A percentile compares a stretch with the other conserved stretches of the same genome.
These are phyloP conservation scores for Phytophthora aleatoria DNA, from an alignment of 352 stramenopile species.

Conservation along the genomic window DNA sequence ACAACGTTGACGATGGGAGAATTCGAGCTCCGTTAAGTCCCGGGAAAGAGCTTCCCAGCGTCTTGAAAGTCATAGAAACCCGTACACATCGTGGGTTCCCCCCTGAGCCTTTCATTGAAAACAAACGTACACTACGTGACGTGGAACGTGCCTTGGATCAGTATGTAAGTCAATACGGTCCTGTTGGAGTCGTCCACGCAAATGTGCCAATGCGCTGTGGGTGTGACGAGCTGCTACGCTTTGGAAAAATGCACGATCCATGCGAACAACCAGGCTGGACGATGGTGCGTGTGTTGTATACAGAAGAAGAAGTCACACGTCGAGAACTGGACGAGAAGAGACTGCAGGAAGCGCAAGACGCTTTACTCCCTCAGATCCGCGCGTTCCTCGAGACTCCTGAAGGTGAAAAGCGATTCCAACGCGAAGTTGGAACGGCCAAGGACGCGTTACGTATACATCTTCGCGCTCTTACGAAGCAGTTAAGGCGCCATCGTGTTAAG, in stretches of 20 bases:
- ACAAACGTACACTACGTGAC: conserved; percentile 31
- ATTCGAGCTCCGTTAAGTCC: conserved; percentile 15
- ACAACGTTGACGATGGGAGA: conserved; percentile 30
- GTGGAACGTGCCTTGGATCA: conserved; percentile 62
- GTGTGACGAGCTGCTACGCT: conserved; percentile 68
- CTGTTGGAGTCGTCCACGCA: conserved; percentile 59
- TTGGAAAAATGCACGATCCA: conserved; percentile 71
- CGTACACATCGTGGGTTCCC: conserved; percentile 72
- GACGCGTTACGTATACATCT: conserved; percentile 45
- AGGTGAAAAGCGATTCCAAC: conserved; percentile 68
- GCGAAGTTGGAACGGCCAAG: conserved; percentile 58
- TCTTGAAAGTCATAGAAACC: conserved; percentile 66
- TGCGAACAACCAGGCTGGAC: conserved; percentile 68
- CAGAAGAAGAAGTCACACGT: conserved; percentile 54
- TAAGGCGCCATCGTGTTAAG: conserved; percentile 35
- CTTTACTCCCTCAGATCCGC: conserved; percentile 61
- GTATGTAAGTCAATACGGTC: conserved; percentile 66
- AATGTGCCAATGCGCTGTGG: conserved; percentile 76
- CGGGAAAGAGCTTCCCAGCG: conserved; percentile 48
- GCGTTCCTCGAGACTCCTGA: conserved; percentile 62
- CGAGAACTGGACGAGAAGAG: conserved; percentile 51
- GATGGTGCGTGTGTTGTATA: conserved; percentile 65
- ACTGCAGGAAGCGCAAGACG: conserved; percentile 49
- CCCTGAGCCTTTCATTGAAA: conserved; percentile 58
- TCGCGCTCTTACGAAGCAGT: conserved; percentile 44